Evolutionary conservation across 805 yeast species (phyloP).

Genomic region (Candida koratica): DNA sequence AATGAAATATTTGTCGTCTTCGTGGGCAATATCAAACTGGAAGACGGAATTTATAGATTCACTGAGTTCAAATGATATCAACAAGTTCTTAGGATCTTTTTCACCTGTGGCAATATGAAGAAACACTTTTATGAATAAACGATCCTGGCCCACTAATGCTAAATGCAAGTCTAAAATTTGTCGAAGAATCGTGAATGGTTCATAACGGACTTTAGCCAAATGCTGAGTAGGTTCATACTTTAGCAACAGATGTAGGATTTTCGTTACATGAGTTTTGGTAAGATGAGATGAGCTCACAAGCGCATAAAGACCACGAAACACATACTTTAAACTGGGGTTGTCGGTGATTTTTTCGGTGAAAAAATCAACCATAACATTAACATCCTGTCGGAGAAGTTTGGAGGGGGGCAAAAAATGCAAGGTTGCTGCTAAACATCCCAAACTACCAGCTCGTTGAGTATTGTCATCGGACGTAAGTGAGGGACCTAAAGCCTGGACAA

Average conservation of each 20-base stretch:
- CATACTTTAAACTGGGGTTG: constrained; percentile 46
- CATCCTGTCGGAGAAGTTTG: constrained; percentile 42
- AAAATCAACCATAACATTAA: constrained; percentile 52
- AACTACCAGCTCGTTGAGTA: constrained; percentile 43
- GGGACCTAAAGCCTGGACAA: constrained; percentile 59
- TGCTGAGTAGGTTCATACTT: constrained; percentile 53
- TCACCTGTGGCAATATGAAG: constrained; percentile 76
- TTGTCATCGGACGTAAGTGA: constrained; percentile 59
- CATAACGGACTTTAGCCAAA: constrained; percentile 60
- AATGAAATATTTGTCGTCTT: constrained; percentile 38
- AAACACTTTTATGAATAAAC: constrained; percentile 50
- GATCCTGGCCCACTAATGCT: constrained; percentile 9
- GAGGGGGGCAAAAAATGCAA: constrained; percentile 24
- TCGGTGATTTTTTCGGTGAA: constrained; percentile 67
- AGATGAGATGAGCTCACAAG: constrained; percentile 33
- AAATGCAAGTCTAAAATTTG: constrained; percentile 22
- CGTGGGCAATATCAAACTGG: constrained; percentile 21
- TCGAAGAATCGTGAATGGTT: constrained; percentile 45
- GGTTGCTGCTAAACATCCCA: constrained; percentile 39
- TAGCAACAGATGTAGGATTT: constrained; percentile 35
- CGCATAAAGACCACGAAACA: constrained; percentile 51
- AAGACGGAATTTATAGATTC: constrained; percentile 41
- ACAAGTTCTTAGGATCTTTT: constrained; percentile 87
- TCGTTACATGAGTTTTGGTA: constrained; percentile 25
- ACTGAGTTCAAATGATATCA: constrained; percentile 63